phyloP scores from a whole-genome alignment of 1,284 basidiomycete genomes.

The Puccinia sorghi region DNA sequence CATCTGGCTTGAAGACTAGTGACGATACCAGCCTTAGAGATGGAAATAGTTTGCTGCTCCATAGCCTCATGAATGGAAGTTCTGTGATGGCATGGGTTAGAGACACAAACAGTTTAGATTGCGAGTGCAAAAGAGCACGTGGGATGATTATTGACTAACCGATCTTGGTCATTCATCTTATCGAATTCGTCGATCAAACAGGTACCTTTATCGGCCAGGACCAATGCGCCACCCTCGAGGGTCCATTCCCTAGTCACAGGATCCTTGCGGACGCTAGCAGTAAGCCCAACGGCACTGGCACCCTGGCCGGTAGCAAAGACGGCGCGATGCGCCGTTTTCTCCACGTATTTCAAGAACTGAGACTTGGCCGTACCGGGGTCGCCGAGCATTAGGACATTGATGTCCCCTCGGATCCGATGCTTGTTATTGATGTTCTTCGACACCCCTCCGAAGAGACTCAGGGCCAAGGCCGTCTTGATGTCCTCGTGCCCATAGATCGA shows the following conservation, averaged over 20 bases:
- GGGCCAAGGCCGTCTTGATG: slow-evolving; percentile 96
- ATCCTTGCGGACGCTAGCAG: slow-evolving; percentile 95
- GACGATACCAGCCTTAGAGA: slow-evolving; percentile 98
- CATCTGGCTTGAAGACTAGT: slow-evolving; percentile 96
- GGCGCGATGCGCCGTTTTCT: slow-evolving; percentile 89
- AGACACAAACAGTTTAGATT: background rate
- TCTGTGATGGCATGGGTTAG: background rate
- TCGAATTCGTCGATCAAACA: slow-evolving; percentile 99
- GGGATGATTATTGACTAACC: slow-evolving; percentile 60
- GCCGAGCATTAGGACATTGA: slow-evolving; percentile 93
- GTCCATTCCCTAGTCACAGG: slow-evolving; percentile 92
- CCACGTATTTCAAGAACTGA: slow-evolving; percentile 96
- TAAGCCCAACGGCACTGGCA: slow-evolving; percentile 94
- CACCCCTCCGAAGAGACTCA: slow-evolving; percentile 93
- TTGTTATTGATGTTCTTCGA: slow-evolving; percentile 97
- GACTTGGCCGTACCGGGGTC: slow-evolving; percentile 98
- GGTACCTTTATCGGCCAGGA: slow-evolving; percentile 95
- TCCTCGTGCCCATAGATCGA: slow-evolving; percentile 98
- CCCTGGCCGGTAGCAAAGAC: slow-evolving; percentile 99
- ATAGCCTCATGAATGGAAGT: slow-evolving; percentile 93
- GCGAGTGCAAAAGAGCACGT: no score
- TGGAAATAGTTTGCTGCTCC: slow-evolving; percentile 99
- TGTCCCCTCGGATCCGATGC: slow-evolving; percentile 76
- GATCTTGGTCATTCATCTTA: slow-evolving; percentile 99
- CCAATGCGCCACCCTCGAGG: slow-evolving; percentile 98